Evolutionary conservation across 164 flowering plant genomes (phyloP).

Genomic region (Liquidambar formosana): DNA sequence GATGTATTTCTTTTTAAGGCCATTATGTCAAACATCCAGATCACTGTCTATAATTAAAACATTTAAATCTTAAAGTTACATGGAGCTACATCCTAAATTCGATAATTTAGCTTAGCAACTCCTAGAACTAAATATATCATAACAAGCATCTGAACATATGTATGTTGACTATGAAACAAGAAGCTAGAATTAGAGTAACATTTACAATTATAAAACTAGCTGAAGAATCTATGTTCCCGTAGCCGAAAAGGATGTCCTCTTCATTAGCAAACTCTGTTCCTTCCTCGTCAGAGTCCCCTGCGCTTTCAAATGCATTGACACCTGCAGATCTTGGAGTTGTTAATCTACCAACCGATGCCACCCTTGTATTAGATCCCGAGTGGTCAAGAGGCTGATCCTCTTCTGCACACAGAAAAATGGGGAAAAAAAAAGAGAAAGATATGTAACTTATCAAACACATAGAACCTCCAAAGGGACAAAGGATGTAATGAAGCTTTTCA

Average conservation of each 20-base stretch:
- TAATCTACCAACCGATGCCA: slow-evolving; percentile 36
- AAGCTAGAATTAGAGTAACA: background rate
- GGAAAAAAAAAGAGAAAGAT: background rate
- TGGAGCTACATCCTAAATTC: no score
- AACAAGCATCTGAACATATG: no score
- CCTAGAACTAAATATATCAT: no score
- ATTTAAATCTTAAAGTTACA: no score
- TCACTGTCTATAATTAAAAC: no score
- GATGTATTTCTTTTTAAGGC: no score
- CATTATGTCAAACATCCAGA: no score
- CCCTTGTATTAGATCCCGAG: slow-evolving; percentile 34
- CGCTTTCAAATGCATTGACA: slow-evolving; percentile 40
- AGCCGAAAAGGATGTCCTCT: slow-evolving; percentile 25
- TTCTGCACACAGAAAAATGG: slow-evolving; percentile 29
- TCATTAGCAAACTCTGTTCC: slow-evolving; percentile 34
- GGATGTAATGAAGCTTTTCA: no score
- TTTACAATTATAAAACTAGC: slow-evolving; percentile 3
- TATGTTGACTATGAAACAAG: background rate
- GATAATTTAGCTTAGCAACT: no score
- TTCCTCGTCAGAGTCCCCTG: slow-evolving; percentile 59
- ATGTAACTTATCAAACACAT: background rate
- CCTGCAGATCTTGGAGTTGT: slow-evolving; percentile 44
- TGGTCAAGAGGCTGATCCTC: slow-evolving; percentile 25
- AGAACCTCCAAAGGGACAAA: background rate
- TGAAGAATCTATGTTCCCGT: slow-evolving; percentile 21